Evolutionary conservation across 768 basidiomycete genomes (phyloP).

Genomic region (Leccinellum luteum): DNA sequence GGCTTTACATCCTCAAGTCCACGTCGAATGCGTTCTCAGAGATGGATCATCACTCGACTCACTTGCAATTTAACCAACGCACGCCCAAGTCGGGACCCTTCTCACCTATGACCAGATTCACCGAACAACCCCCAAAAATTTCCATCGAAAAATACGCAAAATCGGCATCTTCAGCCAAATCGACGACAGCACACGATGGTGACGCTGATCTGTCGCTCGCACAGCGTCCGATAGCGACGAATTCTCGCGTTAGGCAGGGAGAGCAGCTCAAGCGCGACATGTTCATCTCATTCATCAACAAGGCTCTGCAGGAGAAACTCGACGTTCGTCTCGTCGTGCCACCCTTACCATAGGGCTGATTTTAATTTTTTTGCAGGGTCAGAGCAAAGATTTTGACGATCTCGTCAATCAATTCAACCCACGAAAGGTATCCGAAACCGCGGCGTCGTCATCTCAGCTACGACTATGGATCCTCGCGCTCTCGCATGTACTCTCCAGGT

Average conservation of each 20-base stretch:
- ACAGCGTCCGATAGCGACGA: slow-evolving; percentile 69
- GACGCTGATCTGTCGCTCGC: slow-evolving; percentile 18
- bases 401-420: slow-evolving; percentile 84
- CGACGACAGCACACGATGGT: slow-evolving; percentile 11
- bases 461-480: slow-evolving; percentile 83
- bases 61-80: slow-evolving; percentile 73
- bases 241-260: slow-evolving; percentile 74
- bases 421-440: slow-evolving; percentile 35
- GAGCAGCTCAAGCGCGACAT: slow-evolving; percentile 78
- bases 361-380: slow-evolving; percentile 48
- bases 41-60: slow-evolving; percentile 80
- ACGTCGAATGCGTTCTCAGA: neutral
- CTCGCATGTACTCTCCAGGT: slow-evolving; percentile 86
- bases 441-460: slow-evolving; percentile 49
- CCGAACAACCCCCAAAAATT: slow-evolving; percentile 41
- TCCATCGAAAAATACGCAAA: slow-evolving; percentile 45
- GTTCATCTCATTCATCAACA: slow-evolving; percentile 80
- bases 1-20: neutral
- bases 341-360: slow-evolving; percentile 10
- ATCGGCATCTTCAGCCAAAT: slow-evolving; percentile 32
- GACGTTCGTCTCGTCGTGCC: slow-evolving; percentile 46
- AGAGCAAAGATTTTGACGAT: slow-evolving; percentile 77
- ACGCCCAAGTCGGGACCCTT: slow-evolving; percentile 65
- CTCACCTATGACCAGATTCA: slow-evolving; percentile 43
- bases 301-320: slow-evolving; percentile 72